phyloP scores from a whole-genome alignment of 1,139 yeast genomes.

The Arxiozyma slooffiae region DNA sequence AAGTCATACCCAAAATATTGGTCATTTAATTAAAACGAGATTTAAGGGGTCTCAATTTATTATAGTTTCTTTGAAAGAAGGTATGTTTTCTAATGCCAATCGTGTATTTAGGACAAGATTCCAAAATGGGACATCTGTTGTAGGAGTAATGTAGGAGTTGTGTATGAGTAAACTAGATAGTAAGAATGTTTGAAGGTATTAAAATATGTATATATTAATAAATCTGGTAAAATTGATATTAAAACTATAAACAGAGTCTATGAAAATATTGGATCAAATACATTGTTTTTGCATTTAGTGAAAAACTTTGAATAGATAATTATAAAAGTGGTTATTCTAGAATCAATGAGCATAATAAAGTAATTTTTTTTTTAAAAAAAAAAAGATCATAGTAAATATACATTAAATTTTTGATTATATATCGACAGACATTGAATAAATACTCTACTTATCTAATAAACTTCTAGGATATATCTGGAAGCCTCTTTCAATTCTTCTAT shows the following conservation, averaged over 20 bases:
- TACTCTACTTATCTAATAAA: constrained; percentile 42
- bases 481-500: constrained; percentile 91
- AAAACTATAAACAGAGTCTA: no score
- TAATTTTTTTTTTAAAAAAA: neutral
- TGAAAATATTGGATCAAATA: no score
- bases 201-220: neutral
- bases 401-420: neutral
- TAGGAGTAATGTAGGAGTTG: constrained; percentile 28
- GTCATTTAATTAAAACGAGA: constrained; percentile 87
- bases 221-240: neutral
- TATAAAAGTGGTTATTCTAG: neutral
- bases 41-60: constrained; percentile 94
- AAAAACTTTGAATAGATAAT: no score
- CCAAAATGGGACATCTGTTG: constrained; percentile 95
- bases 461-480: constrained; percentile 89
- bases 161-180: neutral
- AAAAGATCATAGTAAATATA: neutral
- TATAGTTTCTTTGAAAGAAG: constrained; percentile 92
- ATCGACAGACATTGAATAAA: neutral
- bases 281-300: neutral
- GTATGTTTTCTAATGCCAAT: constrained; percentile 96
- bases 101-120: constrained; percentile 86
- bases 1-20: constrained; percentile 95
- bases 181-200: neutral
- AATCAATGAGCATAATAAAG: neutral